Percentiles rank a stretch among this genome's conserved stretches.
phyloP scores from a whole-genome alignment of 2,329 filamentous ascomycete species.

The Drechmeria coniospora region DNA sequence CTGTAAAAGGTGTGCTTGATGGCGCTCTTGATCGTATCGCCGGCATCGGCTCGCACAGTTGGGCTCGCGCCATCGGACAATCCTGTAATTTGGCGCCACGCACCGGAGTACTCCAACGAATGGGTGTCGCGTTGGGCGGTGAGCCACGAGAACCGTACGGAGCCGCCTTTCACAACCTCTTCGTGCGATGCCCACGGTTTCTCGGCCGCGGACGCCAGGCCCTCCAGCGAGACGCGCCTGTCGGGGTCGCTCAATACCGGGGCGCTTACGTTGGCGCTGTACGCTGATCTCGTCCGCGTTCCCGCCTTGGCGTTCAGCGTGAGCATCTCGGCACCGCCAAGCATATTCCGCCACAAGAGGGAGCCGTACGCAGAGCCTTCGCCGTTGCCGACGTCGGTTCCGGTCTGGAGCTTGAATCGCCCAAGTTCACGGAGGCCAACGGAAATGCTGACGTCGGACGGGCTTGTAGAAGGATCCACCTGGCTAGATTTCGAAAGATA shows the following conservation, averaged over 20 bases:
- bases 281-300: conserved; percentile 80
- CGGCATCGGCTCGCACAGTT: conserved; percentile 69
- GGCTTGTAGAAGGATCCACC: conserved; percentile 51
- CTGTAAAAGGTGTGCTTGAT: conserved; percentile 66
- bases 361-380: conserved; percentile 91
- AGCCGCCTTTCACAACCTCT: conserved; percentile 67
- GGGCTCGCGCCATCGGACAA: conserved; percentile 63
- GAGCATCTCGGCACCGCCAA: conserved; percentile 84
- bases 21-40: conserved; percentile 80
- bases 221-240: conserved; percentile 63
- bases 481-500: conserved; percentile 65
- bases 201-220: conserved; percentile 65
- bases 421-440: conserved; percentile 72
- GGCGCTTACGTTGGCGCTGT: conserved; percentile 71
- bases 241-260: conserved; percentile 78
- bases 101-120: conserved; percentile 62
- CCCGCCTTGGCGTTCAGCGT: conserved; percentile 78
- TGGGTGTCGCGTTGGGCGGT: conserved; percentile 51
- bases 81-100: conserved; percentile 81
- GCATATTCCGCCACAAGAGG: conserved; percentile 74
- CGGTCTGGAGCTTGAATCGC: conserved; percentile 77
- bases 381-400: conserved; percentile 83
- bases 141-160: conserved; percentile 62
- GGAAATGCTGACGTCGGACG: conserved; percentile 70
- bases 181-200: conserved; percentile 93